These are phyloP conservation scores for Zopfia rhizophila DNA, from an alignment of 2,329 filamentous ascomycete genomes.

Conservation along the genomic window DNA sequence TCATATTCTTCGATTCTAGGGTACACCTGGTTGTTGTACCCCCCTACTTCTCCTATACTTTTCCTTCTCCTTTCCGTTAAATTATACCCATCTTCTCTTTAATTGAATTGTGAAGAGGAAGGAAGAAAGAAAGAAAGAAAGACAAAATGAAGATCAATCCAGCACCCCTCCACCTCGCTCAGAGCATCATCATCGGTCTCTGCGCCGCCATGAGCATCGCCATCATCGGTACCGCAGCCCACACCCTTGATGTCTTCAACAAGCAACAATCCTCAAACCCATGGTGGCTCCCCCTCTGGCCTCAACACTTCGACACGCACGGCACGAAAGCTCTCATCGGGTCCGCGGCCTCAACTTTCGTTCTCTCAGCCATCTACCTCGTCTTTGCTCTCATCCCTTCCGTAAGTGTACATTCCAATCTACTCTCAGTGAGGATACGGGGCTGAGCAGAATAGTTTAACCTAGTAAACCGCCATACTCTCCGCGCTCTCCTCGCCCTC, in stretches of 20 bases:
- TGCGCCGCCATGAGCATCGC: slow-evolving; percentile 53
- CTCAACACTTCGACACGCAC: slow-evolving; percentile 57
- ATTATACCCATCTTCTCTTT: not conserved
- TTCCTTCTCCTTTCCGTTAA: not conserved
- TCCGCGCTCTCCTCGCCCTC: slow-evolving; percentile 51
- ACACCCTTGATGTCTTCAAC: slow-evolving; percentile 57
- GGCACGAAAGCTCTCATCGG: slow-evolving; percentile 56
- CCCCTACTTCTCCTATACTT: slow-evolving; percentile 17
- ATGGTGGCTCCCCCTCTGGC: slow-evolving; percentile 62
- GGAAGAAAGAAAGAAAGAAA: slow-evolving; percentile 12
- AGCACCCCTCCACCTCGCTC: slow-evolving; percentile 47
- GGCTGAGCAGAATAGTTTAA: slow-evolving; percentile 45
- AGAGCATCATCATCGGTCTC: slow-evolving; percentile 46
- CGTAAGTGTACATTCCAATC: slow-evolving; percentile 29
- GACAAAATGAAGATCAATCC: slow-evolving; percentile 50
- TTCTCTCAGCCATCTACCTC: slow-evolving; percentile 52
- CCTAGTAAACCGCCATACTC: slow-evolving; percentile 46
- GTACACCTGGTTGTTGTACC: not conserved
- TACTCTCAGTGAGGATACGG: not conserved
- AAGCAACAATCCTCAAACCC: slow-evolving; percentile 54
- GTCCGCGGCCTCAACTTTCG: slow-evolving; percentile 48
- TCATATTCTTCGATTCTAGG: slow-evolving; percentile 12
- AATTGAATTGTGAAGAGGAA: slow-evolving; percentile 2
- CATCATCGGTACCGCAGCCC: slow-evolving; percentile 56
- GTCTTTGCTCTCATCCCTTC: slow-evolving; percentile 46